These are phyloP conservation scores for Colletotrichum salicis DNA, from an alignment of 2,329 filamentous ascomycete species.

Conservation along the genomic window DNA sequence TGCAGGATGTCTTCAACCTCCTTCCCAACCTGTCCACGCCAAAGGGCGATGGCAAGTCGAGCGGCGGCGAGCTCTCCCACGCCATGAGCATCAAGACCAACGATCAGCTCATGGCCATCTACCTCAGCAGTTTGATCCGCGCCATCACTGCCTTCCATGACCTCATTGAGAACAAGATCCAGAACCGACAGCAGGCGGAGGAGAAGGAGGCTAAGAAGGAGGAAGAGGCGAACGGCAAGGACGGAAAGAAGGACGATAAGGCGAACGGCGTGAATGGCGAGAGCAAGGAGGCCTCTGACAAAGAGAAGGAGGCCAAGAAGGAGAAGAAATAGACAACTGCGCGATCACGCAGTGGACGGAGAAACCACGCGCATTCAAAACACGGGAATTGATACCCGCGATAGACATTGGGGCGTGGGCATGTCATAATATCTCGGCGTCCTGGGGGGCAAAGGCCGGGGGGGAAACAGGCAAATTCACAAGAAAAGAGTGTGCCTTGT, in stretches of 20 bases:
- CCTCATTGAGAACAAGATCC: conserved; percentile 99
- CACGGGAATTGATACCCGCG: conserved; percentile 32
- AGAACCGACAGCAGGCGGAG: conserved; percentile 96
- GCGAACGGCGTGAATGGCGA: conserved; percentile 53
- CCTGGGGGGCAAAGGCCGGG: conserved; percentile 27
- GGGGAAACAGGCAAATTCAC: conserved; percentile 25
- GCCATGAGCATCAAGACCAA: conserved; percentile 99
- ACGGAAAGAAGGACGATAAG: conserved; percentile 66
- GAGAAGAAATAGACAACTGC: conserved; percentile 52
- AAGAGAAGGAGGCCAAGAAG: conserved; percentile 65
- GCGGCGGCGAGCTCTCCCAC: conserved; percentile 88
- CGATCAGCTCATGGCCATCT: conserved; percentile 98
- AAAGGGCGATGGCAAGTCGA: conserved; percentile 67
- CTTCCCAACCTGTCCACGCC: conserved; percentile 94
- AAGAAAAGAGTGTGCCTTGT: conserved; percentile 33
- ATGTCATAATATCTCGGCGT: conserved; percentile 37
- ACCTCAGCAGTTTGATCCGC: conserved; percentile 94
- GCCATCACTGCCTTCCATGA: conserved; percentile 99
- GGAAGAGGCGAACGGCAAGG: conserved; percentile 70
- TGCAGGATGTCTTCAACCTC: conserved; percentile 99
- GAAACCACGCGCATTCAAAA: conserved; percentile 11
- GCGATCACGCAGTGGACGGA: conserved; percentile 10
- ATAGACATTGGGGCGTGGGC: conserved; percentile 33
- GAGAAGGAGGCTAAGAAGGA: conserved; percentile 91
- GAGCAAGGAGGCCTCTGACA: conserved; percentile 59